These are phyloP conservation scores for Lathyrus oleraceus DNA, from an alignment of 306 rosid genomes.

Conservation along the genomic window DNA sequence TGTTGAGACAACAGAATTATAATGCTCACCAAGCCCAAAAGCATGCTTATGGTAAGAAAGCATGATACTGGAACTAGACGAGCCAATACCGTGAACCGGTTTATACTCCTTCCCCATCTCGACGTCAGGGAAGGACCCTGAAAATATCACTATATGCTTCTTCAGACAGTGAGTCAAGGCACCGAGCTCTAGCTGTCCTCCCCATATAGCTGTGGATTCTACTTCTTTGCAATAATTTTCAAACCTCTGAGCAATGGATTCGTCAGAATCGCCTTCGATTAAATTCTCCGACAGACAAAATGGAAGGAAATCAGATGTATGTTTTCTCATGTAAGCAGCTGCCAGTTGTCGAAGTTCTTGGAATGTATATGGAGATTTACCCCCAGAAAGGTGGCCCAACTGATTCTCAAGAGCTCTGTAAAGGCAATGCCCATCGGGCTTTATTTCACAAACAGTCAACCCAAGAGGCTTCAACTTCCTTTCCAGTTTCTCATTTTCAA, in stretches of 20 bases:
- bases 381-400: constrained; percentile 55
- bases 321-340: constrained; percentile 76
- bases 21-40: constrained; percentile 94
- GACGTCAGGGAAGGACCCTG: constrained; percentile 96
- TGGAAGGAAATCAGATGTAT: constrained; percentile 70
- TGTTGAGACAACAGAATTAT: constrained; percentile 76
- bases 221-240: constrained; percentile 86
- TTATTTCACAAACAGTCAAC: constrained; percentile 68
- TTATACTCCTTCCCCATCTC: constrained; percentile 97
- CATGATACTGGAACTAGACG: constrained; percentile 55
- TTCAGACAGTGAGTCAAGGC: constrained; percentile 82
- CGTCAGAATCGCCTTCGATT: constrained; percentile 51
- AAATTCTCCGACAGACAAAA: constrained; percentile 72
- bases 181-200: constrained; percentile 94
- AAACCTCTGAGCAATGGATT: constrained; percentile 56
- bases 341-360: constrained; percentile 82
- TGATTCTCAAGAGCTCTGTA: constrained; percentile 90
- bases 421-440: constrained; percentile 97
- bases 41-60: constrained; percentile 94
- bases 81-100: constrained; percentile 37
- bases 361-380: constrained; percentile 62
- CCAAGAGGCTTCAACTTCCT: constrained; percentile 81
- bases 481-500: constrained; percentile 77
- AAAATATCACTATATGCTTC: constrained; percentile 80
- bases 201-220: constrained; percentile 93